Evolutionary conservation across 164 flowering plant genomes (phyloP), one percentile per base, ranked within the genome.

Genomic region (Tetracentron sinense): DNA sequence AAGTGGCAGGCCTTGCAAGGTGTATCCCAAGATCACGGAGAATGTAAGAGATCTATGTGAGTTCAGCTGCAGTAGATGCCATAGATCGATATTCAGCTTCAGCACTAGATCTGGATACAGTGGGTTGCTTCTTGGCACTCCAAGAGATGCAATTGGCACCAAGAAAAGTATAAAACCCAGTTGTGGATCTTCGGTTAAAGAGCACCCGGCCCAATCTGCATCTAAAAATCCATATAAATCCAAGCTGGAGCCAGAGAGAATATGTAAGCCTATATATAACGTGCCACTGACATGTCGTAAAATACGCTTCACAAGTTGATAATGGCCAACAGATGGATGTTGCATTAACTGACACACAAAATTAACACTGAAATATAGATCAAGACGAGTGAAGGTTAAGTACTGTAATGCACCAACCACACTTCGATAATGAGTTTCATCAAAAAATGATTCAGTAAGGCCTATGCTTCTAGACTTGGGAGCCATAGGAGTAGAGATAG

Each of bases 371-470:
- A 44, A 69, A 5, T 21, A 16, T 2, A 63, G 48, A 22, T 63
- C 68, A 7, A 42, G 68, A 4, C 58, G 22, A 1, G 68, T 69
- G 16, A 62, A 4, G 4, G 67, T 62, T n/a, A 62, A 4, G 16
- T 56, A 69, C 21, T 62, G 62, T 1, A 69, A 48, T 2, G 56
- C 53, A 15, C 72, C 61, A 44, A 56, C 62, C 1, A 62, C 11
- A n/a, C n/a, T n/a, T n/a, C 67, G 56, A 56, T 54, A 69, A 12
- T 1, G 4, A 22, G 44, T 8, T 15, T 56, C 61, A 56, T 62
- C 53, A 8, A 21, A n/a, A 20, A 62, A 14, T 7, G 35, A 35
- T 15, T 7, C 22, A 3, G 12, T 7, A 21, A 19, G 25, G 21
- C 19, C 7, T n/a, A 44, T 6, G 19, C 12, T 21, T 8, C 4